These are phyloP conservation scores for Fusarium sp. DNA, from an alignment of 2,329 filamentous ascomycete species.

Conservation along the genomic window DNA sequence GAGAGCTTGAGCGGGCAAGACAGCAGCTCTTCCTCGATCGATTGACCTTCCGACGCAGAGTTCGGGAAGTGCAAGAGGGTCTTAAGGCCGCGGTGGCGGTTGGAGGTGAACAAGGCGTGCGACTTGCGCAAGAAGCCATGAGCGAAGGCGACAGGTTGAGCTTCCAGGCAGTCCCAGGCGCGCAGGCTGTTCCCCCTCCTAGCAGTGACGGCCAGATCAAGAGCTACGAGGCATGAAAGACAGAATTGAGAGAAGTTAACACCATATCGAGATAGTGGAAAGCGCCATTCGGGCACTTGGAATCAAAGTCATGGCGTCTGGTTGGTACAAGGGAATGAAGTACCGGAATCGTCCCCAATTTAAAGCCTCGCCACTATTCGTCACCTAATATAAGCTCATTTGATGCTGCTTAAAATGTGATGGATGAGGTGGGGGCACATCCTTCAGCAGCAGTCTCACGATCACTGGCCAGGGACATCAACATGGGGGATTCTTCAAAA, in stretches of 20 bases:
- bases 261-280: slow-evolving; percentile 11
- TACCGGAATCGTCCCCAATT: slow-evolving; percentile 16
- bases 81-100: slow-evolving; percentile 67
- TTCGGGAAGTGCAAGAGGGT: slow-evolving; percentile 83
- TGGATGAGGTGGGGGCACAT: neutral
- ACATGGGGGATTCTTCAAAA: neutral
- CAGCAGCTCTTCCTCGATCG: slow-evolving; percentile 96
- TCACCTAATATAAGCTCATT: slow-evolving; percentile 1
- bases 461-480: neutral
- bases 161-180: slow-evolving; percentile 62
- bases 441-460: neutral
- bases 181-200: slow-evolving; percentile 64
- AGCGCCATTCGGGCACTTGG: slow-evolving; percentile 27
- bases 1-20: slow-evolving; percentile 90
- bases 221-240: slow-evolving; percentile 65
- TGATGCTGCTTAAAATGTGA: neutral
- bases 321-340: slow-evolving; percentile 24
- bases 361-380: neutral
- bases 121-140: slow-evolving; percentile 61
- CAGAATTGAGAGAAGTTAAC: neutral
- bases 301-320: slow-evolving; percentile 41
- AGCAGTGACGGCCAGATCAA: slow-evolving; percentile 68
- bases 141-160: slow-evolving; percentile 65
- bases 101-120: slow-evolving; percentile 64
- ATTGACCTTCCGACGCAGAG: slow-evolving; percentile 87